A percentile compares a stretch with the other conserved stretches of the same genome.
Evolutionary conservation across 2,329 filamentous ascomycete genomes (phyloP).

Genomic region (Hypoxylon sp.): DNA sequence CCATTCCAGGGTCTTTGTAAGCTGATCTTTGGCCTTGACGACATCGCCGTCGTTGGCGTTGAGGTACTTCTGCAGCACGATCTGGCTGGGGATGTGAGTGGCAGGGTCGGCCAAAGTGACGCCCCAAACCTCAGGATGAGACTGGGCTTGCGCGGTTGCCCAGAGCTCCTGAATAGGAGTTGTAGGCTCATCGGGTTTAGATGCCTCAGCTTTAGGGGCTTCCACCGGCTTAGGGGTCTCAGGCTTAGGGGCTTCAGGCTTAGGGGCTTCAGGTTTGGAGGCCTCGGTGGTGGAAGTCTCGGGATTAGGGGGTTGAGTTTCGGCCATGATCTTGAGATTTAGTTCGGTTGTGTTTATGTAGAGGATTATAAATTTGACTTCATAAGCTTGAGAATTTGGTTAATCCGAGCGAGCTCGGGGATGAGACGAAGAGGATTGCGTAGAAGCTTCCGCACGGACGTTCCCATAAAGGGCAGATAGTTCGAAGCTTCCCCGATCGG

Average conservation of each 20-base stretch:
- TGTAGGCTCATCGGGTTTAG: conserved; percentile 48
- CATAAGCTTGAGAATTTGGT: neutral
- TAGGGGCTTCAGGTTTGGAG: conserved; percentile 1
- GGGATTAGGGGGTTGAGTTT: conserved; percentile 34
- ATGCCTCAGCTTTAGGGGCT: conserved; percentile 42
- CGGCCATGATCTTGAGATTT: conserved; percentile 31
- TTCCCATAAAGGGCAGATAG: conserved; percentile 14
- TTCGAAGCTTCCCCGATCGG: conserved; percentile 35
- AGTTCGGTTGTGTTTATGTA: neutral
- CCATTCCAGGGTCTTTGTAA: conserved; percentile 85
- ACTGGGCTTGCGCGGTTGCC: conserved; percentile 52
- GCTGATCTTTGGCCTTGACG: conserved; percentile 80
- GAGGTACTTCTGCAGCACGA: conserved; percentile 93
- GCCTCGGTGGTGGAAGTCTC: conserved; percentile 29
- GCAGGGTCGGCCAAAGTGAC: conserved; percentile 72
- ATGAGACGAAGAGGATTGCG: conserved; percentile 22
- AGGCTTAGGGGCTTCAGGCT: conserved; percentile 32
- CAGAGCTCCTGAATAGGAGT: conserved; percentile 54
- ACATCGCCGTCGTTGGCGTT: conserved; percentile 88
- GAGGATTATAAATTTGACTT: neutral
- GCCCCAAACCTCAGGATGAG: conserved; percentile 88
- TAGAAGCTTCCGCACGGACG: conserved; percentile 22
- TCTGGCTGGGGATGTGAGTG: conserved; percentile 79
- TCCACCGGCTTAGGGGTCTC: conserved; percentile 21
- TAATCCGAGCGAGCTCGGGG: conserved; percentile 16